A percentile compares a stretch with the other conserved stretches of the same genome.
These are phyloP conservation scores for Calonectria naviculata DNA, from an alignment of 2,329 filamentous ascomycete genomes.

Conservation along the genomic window DNA sequence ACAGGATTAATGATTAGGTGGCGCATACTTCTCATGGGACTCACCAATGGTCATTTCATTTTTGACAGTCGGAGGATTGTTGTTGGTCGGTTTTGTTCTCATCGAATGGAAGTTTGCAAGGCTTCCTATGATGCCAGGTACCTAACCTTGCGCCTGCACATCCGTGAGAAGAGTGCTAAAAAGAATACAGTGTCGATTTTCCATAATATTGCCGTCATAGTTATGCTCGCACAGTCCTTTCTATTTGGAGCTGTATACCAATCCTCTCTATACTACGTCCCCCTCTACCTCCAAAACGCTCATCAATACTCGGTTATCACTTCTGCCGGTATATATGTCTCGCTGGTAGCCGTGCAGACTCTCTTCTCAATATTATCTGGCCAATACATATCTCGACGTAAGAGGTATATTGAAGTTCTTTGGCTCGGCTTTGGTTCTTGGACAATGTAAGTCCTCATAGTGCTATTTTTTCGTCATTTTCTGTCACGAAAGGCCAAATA, in stretches of 20 bases:
- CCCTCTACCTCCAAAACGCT: slow-evolving; percentile 71
- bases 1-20: slow-evolving; percentile 22
- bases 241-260: slow-evolving; percentile 71
- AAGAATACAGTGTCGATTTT: slow-evolving; percentile 60
- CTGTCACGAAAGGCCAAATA: neutral
- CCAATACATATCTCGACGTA: slow-evolving; percentile 66
- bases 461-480: no score
- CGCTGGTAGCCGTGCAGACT: slow-evolving; percentile 61
- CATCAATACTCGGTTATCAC: slow-evolving; percentile 46
- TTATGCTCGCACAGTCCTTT: slow-evolving; percentile 68
- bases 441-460: slow-evolving; percentile 42
- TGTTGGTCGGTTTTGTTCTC: slow-evolving; percentile 71
- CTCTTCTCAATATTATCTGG: slow-evolving; percentile 60
- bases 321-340: slow-evolving; percentile 63
- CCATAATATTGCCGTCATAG: slow-evolving; percentile 60
- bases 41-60: slow-evolving; percentile 78
- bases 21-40: slow-evolving; percentile 61
- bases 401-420: slow-evolving; percentile 70
- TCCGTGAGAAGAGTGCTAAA: neutral
- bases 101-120: slow-evolving; percentile 77
- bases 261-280: slow-evolving; percentile 68
- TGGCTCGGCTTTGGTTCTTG: slow-evolving; percentile 53
- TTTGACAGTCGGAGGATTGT: slow-evolving; percentile 73
- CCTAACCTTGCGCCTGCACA: neutral
- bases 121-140: slow-evolving; percentile 78